Conservation (phyloP, 2,329 filamentous ascomycete genomes). For the Colletotrichum limetticola region DNA sequence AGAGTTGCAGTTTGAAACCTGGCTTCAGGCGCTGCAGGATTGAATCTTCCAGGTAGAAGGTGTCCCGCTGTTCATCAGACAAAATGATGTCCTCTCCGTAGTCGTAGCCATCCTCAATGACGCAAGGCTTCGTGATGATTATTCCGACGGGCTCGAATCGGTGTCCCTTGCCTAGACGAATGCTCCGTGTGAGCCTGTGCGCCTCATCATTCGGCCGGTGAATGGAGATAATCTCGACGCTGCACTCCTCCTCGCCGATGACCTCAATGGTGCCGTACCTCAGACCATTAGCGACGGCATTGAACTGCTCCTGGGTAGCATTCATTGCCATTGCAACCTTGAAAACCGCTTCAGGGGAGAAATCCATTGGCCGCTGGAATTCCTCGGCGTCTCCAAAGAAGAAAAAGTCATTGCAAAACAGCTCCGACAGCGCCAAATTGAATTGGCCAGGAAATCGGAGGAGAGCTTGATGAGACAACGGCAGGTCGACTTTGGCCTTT, state of each 20-base stretch:
- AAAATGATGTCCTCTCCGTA: slow-evolving; percentile 37
- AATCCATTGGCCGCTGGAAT: slow-evolving; percentile 48
- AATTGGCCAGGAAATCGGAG: slow-evolving; percentile 77
- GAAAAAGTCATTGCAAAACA: slow-evolving; percentile 63
- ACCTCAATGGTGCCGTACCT: slow-evolving; percentile 50
- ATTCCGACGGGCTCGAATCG: slow-evolving; percentile 56
- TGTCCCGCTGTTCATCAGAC: slow-evolving; percentile 35
- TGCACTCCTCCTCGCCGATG: slow-evolving; percentile 59
- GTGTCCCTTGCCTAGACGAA: slow-evolving; percentile 43
- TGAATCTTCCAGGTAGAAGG: slow-evolving; percentile 76
- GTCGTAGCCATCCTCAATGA: slow-evolving; percentile 61
- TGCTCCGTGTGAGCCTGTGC: slow-evolving; percentile 53
- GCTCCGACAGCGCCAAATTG: slow-evolving; percentile 77
- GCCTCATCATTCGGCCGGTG: slow-evolving; percentile 53
- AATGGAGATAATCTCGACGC: slow-evolving; percentile 70
- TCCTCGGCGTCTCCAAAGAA: slow-evolving; percentile 37
- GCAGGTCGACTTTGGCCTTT: slow-evolving; percentile 74
- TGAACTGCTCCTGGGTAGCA: slow-evolving; percentile 21
- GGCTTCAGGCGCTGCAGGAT: slow-evolving; percentile 62
- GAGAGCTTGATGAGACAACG: slow-evolving; percentile 63
- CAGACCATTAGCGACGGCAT: not conserved
- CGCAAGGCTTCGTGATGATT: slow-evolving; percentile 54
- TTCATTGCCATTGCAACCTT: slow-evolving; percentile 56
- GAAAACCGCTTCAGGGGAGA: slow-evolving; percentile 54
- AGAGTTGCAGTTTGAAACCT: slow-evolving; percentile 72